Evolutionary conservation across 2,329 filamentous ascomycete species (phyloP), one percentile per base, ranked within the genome.

Genomic region (Zymoseptoria tritici): DNA sequence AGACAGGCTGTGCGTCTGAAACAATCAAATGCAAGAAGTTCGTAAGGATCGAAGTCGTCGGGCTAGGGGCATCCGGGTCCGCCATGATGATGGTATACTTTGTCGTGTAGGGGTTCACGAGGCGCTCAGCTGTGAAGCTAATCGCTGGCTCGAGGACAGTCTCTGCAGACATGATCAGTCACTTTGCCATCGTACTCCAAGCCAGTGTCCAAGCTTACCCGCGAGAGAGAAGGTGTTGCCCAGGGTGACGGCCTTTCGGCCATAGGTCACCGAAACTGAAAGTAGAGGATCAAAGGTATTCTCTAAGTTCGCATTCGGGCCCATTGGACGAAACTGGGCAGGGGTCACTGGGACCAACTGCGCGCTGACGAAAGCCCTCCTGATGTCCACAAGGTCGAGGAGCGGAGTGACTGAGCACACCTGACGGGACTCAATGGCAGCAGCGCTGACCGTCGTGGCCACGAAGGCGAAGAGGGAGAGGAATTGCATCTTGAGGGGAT

Each of bases 51-150:
- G 56, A 59, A 46, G 36, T 46, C 36, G 36, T 16, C 8, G 62
- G 62, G 52, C 61, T 59, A 7, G 67, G 65, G 16, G 66, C 67
- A 53, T 69, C 67, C 2, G 67, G 67, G 57, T 70, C 66, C 58
- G 66, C 62, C 51, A 67, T 59, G 59, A 69, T 62, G 62, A 67
- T 59, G 29, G 63, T 65, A 61, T 68, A 69, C 20, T 68, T 68
- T 5, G 66, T 69, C 13, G 31, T 66, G 9, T 58, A 22, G 13
- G 67, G 62, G 42, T 68, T 46, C 13, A 46, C 36, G 13, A 46
- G 36, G 36, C 36, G 52, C 59, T 69, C 66, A 11, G 61, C 57
- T 7, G 65, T 61, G 62, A 69, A 68, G 59, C 60, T 64, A 49
- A 69, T 58, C 20, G 26, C 46, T 11, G 67, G 65, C 21, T 61